phyloP scores from a whole-genome alignment of 192 early-diverging fungal species.

The Backusella parvicylindrica region DNA sequence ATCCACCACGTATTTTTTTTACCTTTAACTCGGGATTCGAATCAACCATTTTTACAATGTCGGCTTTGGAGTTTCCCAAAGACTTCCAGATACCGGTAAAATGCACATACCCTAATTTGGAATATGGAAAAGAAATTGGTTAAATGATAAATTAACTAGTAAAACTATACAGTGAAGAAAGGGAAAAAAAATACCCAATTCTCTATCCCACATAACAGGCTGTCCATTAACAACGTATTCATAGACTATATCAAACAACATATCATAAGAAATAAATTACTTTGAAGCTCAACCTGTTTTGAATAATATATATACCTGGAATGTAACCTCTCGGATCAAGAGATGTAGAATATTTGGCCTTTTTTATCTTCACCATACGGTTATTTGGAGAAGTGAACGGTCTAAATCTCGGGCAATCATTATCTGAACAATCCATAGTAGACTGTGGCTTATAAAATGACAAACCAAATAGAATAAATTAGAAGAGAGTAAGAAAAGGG shows the following conservation, averaged over 20 bases:
- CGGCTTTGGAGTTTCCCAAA: conserved; percentile 53
- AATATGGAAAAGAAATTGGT: not conserved
- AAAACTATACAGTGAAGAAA: not conserved
- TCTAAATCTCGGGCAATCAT: conserved; percentile 34
- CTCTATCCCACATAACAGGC: conserved; percentile 64
- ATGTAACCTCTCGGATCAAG: conserved; percentile 57
- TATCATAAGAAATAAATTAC: not conserved
- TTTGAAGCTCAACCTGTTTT: not conserved
- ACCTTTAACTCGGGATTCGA: conserved; percentile 57
- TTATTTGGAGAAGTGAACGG: conserved; percentile 29
- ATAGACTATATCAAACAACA: conserved; percentile 37
- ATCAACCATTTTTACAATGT: conserved; percentile 61
- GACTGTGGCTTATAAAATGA: not conserved
- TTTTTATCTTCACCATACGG: conserved; percentile 32
- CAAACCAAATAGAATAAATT: not conserved
- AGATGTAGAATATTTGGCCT: conserved; percentile 60
- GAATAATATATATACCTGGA: conserved; percentile 40
- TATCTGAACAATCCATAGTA: conserved; percentile 9
- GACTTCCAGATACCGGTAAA: conserved; percentile 63
- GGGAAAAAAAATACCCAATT: conserved; percentile 25
- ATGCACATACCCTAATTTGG: conserved; percentile 45
- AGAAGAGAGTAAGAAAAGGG: not conserved
- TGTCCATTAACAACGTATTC: conserved; percentile 56
- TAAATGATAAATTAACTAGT: not conserved
- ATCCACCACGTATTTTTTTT: conserved; percentile 58